phyloP scores from a whole-genome alignment of 2,329 filamentous ascomycete genomes.

The Fusarium sp. region DNA sequence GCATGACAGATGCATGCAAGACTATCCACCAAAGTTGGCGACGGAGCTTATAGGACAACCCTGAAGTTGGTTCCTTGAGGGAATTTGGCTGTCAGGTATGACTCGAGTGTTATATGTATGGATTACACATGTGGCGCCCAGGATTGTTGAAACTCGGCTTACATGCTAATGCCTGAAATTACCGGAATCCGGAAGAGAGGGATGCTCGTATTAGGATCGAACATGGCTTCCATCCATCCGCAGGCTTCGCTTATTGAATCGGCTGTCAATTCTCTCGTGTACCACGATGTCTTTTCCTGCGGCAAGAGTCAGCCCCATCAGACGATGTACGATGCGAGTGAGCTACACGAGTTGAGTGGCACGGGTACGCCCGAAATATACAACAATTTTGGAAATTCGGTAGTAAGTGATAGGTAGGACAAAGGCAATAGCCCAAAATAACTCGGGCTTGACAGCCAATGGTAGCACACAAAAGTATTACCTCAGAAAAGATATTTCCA shows the following conservation, averaged over 20 bases:
- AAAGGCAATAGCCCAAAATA: conserved; percentile 16
- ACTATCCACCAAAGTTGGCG: not conserved
- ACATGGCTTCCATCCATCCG: conserved; percentile 27
- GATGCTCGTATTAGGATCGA: conserved; percentile 14
- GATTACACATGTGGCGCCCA: conserved; percentile 33
- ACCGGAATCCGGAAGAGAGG: conserved; percentile 24
- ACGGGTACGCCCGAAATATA: conserved; percentile 12
- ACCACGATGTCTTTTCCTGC: conserved; percentile 30
- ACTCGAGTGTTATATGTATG: conserved; percentile 6
- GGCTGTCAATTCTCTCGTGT: conserved; percentile 19
- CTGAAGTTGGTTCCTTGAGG: not conserved
- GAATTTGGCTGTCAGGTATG: not conserved
- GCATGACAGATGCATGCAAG: conserved; percentile 3
- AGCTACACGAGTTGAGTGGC: conserved; percentile 18
- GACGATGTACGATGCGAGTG: conserved; percentile 23
- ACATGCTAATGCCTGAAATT: not conserved
- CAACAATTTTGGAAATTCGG: not conserved
- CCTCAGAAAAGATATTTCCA: not conserved
- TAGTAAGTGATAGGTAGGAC: conserved; percentile 21
- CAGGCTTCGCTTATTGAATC: conserved; percentile 35
- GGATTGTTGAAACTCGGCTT: conserved; percentile 25
- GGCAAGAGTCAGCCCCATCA: conserved; percentile 25
- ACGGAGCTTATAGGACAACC: not conserved
- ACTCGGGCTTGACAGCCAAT: conserved; percentile 11
- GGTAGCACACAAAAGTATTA: not conserved